Evolutionary conservation across 1,139 yeast species (phyloP).

Genomic region (Saccharomycopsis hybrid): DNA sequence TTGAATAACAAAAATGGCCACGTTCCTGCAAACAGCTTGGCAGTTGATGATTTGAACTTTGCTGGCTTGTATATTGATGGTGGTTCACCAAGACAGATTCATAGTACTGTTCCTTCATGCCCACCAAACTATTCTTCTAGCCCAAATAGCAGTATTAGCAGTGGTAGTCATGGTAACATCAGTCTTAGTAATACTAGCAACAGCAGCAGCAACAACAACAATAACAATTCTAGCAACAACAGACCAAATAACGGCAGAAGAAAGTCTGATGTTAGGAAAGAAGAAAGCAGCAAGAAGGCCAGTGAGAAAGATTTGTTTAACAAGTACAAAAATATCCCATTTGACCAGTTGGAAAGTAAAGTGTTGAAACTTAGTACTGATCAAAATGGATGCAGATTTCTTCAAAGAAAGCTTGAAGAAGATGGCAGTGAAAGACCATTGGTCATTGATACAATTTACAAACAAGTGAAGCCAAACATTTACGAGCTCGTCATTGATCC

Average conservation of each 20-base stretch:
- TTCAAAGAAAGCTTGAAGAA: conserved; percentile 19
- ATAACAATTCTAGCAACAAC: not conserved
- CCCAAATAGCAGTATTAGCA: conserved; percentile 6
- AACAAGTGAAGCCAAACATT: conserved; percentile 71
- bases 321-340: conserved; percentile 18
- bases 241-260: conserved; percentile 1
- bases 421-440: not conserved
- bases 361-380: conserved; percentile 17
- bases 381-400: conserved; percentile 20
- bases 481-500: conserved; percentile 91
- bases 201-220: not conserved
- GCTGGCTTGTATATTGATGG: not conserved
- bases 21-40: not conserved
- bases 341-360: conserved; percentile 16
- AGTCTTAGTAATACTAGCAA: not conserved
- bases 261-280: conserved; percentile 10
- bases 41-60: not conserved
- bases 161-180: conserved; percentile 1
- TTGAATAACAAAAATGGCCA: not conserved
- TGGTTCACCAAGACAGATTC: not conserved
- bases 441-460: conserved; percentile 49
- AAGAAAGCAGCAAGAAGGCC: conserved; percentile 11
- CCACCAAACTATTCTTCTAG: not conserved
- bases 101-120: not conserved
- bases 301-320: conserved; percentile 15